Base-by-base conservation (phyloP, 129 eudicot genomes). In the Solidago caesia region DNA sequence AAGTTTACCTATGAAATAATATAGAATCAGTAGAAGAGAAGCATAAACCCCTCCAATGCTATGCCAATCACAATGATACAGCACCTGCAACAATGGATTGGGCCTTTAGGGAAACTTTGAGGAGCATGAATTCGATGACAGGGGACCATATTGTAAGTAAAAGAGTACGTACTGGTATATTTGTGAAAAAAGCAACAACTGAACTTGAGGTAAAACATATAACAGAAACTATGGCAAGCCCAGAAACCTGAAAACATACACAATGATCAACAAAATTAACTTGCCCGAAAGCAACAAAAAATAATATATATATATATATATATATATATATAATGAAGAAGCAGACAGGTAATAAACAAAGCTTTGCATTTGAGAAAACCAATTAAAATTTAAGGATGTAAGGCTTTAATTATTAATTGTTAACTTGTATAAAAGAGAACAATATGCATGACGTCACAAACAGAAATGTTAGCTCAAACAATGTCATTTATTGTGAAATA, bases 131-230 rank as follows among this genome's bases (percentile, higher is more conserved):
- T 64, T 16, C n/a, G 62, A 65, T 63, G 67, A 76, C 65, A 21
- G 7, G 44, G 25, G 53, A 68, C 1, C 9, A 42, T 48, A 73
- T 14, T 11, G 13, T 33, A 68, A 43, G 51, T 6, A 44, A 27
- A 53, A 45, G 49, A 55, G 55, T 46, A 86, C 92, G 44, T 88
- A 94, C 98, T 14, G 98, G 98, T 77, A 87, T 88, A 67, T 90
- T 72, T 67, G 96, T 90, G 69, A 80, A 81, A 59, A 94, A 80
- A 60, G 96, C 96, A 73, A 90, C 87, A 21, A 82, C 14, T 25
- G 98, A 85, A 73, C 96, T 94, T 62, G 98, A 77, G 44, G 91
- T 86, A 72, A 94, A 94, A 79, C 96, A 81, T 47, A 90, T 14
- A 48, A 90, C 89, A 70, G 92, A 88, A 45, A 94, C 97, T 44